Conservation (phyloP, 2,329 filamentous ascomycete genomes). For the Aspergillus terreus region DNA sequence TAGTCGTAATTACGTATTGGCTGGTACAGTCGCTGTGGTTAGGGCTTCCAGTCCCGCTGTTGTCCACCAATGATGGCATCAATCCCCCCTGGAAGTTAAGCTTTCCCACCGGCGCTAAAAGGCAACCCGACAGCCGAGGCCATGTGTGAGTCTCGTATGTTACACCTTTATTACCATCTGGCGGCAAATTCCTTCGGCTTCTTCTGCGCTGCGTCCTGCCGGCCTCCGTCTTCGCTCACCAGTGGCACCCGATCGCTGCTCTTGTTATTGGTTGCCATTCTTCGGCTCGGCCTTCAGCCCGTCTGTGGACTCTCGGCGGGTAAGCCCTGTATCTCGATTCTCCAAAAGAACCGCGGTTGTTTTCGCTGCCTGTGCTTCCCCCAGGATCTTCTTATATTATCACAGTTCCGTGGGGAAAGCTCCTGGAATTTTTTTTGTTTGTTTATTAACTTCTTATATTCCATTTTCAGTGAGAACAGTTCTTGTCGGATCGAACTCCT, state of each 20-base stretch:
- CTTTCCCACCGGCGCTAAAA: not conserved
- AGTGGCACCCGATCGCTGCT: not conserved
- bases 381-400: conserved; percentile 1
- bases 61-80: not conserved
- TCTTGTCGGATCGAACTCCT: not conserved
- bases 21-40: too few relatives aligned
- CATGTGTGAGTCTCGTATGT: conserved; percentile 20
- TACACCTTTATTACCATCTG: conserved; percentile 15
- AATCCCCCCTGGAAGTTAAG: not conserved
- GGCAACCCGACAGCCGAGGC: conserved; percentile 21
- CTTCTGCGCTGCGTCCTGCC: not conserved
- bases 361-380: not conserved
- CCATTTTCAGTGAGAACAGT: not conserved
- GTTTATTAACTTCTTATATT: not conserved
- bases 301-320: not conserved
- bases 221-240: too few relatives aligned
- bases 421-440: not conserved
- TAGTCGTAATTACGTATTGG: too few relatives aligned
- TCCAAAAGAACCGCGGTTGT: conserved; percentile 9
- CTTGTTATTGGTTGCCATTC: conserved; percentile 1
- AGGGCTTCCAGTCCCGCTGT: not conserved
- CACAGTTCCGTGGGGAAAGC: conserved; percentile 1
- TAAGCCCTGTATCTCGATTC: not conserved
- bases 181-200: conserved; percentile 26
- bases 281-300: conserved; percentile 10